Percentiles rank a stretch among this genome's conserved stretches.
Conservation (phyloP, 257 asterid genomes). For the Nicotiana tabacum region DNA sequence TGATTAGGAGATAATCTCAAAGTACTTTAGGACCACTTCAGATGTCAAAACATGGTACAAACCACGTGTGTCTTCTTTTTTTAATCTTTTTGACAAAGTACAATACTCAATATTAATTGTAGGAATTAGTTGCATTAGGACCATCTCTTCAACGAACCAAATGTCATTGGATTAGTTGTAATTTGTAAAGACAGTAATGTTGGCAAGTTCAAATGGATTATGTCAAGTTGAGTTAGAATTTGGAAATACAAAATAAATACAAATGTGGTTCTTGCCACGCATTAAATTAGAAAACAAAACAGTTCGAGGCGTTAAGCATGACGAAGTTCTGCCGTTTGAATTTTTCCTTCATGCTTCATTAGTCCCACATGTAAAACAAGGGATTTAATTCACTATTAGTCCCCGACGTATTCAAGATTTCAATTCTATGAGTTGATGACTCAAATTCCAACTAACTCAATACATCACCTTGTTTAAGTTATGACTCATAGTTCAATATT, state of each 20-base stretch:
- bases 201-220: background rate
- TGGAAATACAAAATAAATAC: background rate
- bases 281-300: background rate
- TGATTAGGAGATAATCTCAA: background rate
- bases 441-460: no score
- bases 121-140: background rate
- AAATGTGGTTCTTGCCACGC: constrained; percentile 11
- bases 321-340: background rate
- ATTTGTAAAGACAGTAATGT: background rate
- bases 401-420: background rate
- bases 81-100: background rate
- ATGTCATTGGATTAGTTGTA: background rate
- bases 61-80: background rate
- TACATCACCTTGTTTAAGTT: no score
- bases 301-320: constrained; percentile 8
- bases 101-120: background rate
- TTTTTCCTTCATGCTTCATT: background rate
- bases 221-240: background rate
- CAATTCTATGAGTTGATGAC: background rate
- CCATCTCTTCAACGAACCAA: background rate
- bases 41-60: background rate
- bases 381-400: background rate
- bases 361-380: background rate
- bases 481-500: no score
- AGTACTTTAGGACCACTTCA: background rate